Evolutionary conservation across 768 basidiomycete genomes (phyloP).

Genomic region (Russula brevipes): DNA sequence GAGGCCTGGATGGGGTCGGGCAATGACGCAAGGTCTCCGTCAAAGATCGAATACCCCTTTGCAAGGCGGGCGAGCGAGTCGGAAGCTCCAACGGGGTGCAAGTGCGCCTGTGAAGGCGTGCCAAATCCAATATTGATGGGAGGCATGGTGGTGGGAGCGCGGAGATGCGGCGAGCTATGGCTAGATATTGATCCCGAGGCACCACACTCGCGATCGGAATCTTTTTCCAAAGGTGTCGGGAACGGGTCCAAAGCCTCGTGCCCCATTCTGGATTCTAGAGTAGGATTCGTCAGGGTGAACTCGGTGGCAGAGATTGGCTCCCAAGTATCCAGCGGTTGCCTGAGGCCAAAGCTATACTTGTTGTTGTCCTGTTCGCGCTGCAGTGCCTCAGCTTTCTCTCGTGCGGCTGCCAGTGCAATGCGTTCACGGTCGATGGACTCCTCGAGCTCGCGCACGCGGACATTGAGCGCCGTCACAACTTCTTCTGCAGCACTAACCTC

Average conservation of each 20-base stretch:
- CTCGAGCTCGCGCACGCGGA: slow-evolving; percentile 69
- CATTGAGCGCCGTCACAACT: slow-evolving; percentile 43
- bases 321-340: slow-evolving; percentile 24
- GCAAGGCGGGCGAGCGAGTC: slow-evolving; percentile 29
- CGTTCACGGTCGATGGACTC: slow-evolving; percentile 60
- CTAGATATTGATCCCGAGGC: slow-evolving; percentile 8
- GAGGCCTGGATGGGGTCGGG: slow-evolving; percentile 27
- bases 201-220: slow-evolving; percentile 14
- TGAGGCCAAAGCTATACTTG: slow-evolving; percentile 35
- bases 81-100: slow-evolving; percentile 21
- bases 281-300: slow-evolving; percentile 21
- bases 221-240: slow-evolving; percentile 23
- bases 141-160: slow-evolving; percentile 19
- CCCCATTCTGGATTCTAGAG: slow-evolving; percentile 4
- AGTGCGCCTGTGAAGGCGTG: slow-evolving; percentile 28
- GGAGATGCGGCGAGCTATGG: slow-evolving; percentile 17
- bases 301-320: slow-evolving; percentile 21
- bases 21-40: slow-evolving; percentile 37
- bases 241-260: slow-evolving; percentile 13
- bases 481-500: slow-evolving; percentile 47
- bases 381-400: slow-evolving; percentile 51
- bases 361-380: slow-evolving; percentile 32
- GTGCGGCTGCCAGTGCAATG: slow-evolving; percentile 51
- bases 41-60: slow-evolving; percentile 40
- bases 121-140: slow-evolving; percentile 14